Base-by-base conservation (phyloP, 495 filamentous ascomycete species). In the Xylaria flabelliformis region DNA sequence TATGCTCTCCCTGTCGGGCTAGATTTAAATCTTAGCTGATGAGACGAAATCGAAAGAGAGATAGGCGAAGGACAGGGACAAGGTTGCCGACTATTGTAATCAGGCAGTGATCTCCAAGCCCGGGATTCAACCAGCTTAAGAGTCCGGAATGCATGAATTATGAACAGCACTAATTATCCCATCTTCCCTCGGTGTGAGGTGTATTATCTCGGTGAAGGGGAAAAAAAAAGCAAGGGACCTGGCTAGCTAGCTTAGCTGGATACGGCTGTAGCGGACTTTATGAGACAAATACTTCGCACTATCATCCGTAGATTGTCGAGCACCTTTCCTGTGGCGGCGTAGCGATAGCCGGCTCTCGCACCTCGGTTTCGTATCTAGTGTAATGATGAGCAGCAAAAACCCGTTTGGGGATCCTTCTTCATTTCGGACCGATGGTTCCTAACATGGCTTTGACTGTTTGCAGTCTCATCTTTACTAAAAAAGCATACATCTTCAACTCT, bases 391-490 rank as follows among this genome's bases (percentile, higher is more conserved):
- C 17, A 51, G 15, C 32, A 53, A 44, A 24, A 67, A 36, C 36
- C 29, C 64, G 17, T 53, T 36, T n/a, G 46, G 17, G 6, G 56
- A 55, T 58, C 53, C 39, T 59, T 24, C 51, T 19, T 68, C 67
- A 69, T 69, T 69, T 69, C 67, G 67, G 39, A 42, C 50, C 65
- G 50, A 36, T 36, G 42, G 12, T 67, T 67, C 65, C 48, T 56
- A 7, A 39, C 44, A 15, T 51, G 24, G 29, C 15, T 12, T 56
- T 21, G 29, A n/a, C 32, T 12, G 29, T 50, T 48, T 36, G 3
- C 21, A 24, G 62, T n/a, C 21, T 26, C 10, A 62, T 4, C 36
- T 21, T 19, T 48, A 50, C 21, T 10, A 42, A 32, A 24, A 42
- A 24, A 50, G 17, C 21, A 13, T 48, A 42, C 50, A 42, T 44